These are phyloP conservation scores for Colletotrichum magnum DNA, from an alignment of 2,329 filamentous ascomycete genomes.

Conservation along the genomic window DNA sequence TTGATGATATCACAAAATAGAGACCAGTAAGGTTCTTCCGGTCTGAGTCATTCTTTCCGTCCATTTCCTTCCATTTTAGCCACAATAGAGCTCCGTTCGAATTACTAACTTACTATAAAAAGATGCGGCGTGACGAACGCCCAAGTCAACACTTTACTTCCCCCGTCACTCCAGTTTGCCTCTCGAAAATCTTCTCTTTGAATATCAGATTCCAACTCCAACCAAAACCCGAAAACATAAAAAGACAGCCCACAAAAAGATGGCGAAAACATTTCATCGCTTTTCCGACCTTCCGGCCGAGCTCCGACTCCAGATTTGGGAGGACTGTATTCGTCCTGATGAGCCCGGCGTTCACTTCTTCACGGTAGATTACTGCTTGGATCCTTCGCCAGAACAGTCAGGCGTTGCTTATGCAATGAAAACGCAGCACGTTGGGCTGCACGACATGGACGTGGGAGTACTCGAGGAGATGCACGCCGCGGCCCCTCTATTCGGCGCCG, in stretches of 20 bases:
- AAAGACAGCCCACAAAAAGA: neutral
- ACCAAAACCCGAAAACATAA: neutral
- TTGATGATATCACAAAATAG: too few species aligned
- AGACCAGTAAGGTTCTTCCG: too few species aligned
- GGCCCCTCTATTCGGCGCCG: too few species aligned
- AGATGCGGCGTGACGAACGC: too few species aligned
- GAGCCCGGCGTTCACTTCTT: neutral
- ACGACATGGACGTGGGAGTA: neutral
- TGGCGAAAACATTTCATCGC: neutral
- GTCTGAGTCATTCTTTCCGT: too few species aligned
- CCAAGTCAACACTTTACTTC: too few species aligned
- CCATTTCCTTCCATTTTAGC: too few species aligned
- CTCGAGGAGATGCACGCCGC: neutral
- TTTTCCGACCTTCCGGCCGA: slow-evolving; percentile 6
- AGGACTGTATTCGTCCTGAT: neutral
- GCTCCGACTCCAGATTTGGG: slow-evolving; percentile 19
- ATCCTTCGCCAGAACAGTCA: too few species aligned
- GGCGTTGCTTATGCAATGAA: neutral
- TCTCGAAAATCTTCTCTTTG: too few species aligned
- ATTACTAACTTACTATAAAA: too few species aligned
- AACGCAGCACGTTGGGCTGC: neutral
- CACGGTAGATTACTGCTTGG: neutral
- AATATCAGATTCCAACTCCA: neutral
- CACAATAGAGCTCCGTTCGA: too few species aligned
- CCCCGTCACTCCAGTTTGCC: too few species aligned